Conservation (phyloP, 108 stramenopile species). For the Aurantiochytrium sp. region DNA sequence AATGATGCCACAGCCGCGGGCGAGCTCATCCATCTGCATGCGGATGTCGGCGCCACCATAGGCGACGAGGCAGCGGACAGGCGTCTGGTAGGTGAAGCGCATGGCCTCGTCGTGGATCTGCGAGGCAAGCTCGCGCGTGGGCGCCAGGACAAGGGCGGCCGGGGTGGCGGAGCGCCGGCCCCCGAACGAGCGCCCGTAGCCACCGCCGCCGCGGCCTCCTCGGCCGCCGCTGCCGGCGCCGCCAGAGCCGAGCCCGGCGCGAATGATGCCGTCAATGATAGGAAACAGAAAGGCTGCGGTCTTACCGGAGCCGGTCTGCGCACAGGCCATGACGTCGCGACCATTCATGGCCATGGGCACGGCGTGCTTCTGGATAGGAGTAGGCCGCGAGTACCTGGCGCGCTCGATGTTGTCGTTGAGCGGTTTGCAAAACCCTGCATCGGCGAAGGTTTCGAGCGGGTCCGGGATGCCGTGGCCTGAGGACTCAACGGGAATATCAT, state of each 20-base stretch:
- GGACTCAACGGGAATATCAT: slow-evolving; percentile 94
- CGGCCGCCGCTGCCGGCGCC: slow-evolving; percentile 69
- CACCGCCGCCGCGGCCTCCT: slow-evolving; percentile 39
- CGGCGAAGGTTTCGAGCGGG: slow-evolving; percentile 77
- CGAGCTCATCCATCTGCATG: slow-evolving; percentile 75
- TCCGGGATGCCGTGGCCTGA: slow-evolving; percentile 76
- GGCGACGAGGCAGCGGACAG: slow-evolving; percentile 83
- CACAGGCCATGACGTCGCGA: slow-evolving; percentile 94
- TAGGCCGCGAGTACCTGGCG: slow-evolving; percentile 87
- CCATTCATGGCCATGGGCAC: slow-evolving; percentile 81
- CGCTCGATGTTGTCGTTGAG: slow-evolving; percentile 80
- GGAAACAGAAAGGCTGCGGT: slow-evolving; percentile 97
- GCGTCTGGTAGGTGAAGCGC: slow-evolving; percentile 90
- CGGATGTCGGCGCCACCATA: slow-evolving; percentile 95
- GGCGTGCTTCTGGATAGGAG: slow-evolving; percentile 97
- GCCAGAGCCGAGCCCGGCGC: slow-evolving; percentile 68
- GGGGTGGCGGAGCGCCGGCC: slow-evolving; percentile 44
- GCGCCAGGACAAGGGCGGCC: slow-evolving; percentile 86
- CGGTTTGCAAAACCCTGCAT: slow-evolving; percentile 80
- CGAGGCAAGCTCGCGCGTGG: slow-evolving; percentile 91
- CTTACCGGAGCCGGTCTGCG: slow-evolving; percentile 96
- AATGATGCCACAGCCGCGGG: slow-evolving; percentile 72
- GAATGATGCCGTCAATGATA: slow-evolving; percentile 57
- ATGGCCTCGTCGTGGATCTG: slow-evolving; percentile 96
- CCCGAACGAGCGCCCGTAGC: neutral